Evolutionary conservation across 2,329 filamentous ascomycete species (phyloP).

Genomic region (Exophiala dermatitidis): DNA sequence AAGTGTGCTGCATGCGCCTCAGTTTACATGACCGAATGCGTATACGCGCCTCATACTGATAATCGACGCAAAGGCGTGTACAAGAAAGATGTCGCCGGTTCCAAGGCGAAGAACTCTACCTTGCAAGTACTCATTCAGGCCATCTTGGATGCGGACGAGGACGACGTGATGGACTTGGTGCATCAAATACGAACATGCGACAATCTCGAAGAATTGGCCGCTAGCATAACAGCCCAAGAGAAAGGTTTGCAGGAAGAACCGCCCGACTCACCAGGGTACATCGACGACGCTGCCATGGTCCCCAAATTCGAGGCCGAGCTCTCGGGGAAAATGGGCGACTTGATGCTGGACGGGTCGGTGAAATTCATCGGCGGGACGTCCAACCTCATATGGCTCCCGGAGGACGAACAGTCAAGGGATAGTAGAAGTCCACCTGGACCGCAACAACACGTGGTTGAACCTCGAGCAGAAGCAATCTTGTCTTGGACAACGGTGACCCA

Average conservation of each 20-base stretch:
- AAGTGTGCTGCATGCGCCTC: constrained; percentile 94
- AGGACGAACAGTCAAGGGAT: constrained; percentile 35
- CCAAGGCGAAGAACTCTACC: constrained; percentile 80
- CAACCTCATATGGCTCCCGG: constrained; percentile 73
- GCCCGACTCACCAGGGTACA: constrained; percentile 31
- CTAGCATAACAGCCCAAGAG: constrained; percentile 50
- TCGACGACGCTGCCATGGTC: constrained; percentile 23
- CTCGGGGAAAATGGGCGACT: constrained; percentile 85
- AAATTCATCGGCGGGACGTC: constrained; percentile 93
- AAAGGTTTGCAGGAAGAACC: constrained; percentile 40
- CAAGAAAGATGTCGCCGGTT: constrained; percentile 81
- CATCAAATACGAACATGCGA: constrained; percentile 82
- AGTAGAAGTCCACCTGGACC: constrained; percentile 1
- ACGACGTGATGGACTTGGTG: constrained; percentile 76
- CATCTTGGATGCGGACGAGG: constrained; percentile 82
- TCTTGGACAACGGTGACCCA: constrained; percentile 84
- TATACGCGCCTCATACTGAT: constrained; percentile 95
- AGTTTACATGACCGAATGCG: constrained; percentile 69
- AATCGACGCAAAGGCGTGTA: constrained; percentile 95
- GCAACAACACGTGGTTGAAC: constrained; percentile 35
- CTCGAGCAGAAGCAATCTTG: constrained; percentile 61
- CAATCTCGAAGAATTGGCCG: constrained; percentile 57
- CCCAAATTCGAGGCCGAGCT: constrained; percentile 66
- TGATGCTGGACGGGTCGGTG: constrained; percentile 77
- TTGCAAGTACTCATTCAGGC: constrained; percentile 89